Evolutionary conservation across 352 stramenopile species (phyloP), one percentile per base, ranked within the genome.

Genomic region (Globisporangium uncinulatum): DNA sequence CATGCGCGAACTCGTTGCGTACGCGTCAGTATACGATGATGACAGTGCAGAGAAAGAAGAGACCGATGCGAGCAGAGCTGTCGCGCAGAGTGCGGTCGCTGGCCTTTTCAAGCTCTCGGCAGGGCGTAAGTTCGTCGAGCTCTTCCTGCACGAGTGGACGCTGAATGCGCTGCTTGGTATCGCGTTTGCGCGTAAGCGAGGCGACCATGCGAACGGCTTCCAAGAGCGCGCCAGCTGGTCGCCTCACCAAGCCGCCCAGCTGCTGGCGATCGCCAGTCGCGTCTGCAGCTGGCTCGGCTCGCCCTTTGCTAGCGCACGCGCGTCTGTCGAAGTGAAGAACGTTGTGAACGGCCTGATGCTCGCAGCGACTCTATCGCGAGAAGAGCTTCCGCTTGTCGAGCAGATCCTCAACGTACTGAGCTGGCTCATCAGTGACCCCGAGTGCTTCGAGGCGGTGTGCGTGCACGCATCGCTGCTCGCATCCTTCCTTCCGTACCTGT

Each of bases 131-230:
- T 89, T 89, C 57, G 67, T 71, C 6, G 71, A 81, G 17, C 45
- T 87, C 42, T 89, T 74, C 37, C 59, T 80, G 56, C 48, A 66
- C 9, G 67, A 71, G 4, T 86, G 76, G 79, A 62, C 73, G 29
- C 50, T 86, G 15, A 78, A 82, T 29, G 64, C 65, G 1, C 50
- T 89, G 6, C 41, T 89, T 9, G 44, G 44, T 0, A 56, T 83
- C 7, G 61, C 65, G 11, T 84, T 89, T 19, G 63, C 59, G 6
- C 56, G 79, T 8, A 65, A 66, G 17, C 65, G 55, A 45, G 74
- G 73, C 3, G 29, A 76, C 11, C 58, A 71, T 49, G 49, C 58
- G 8, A 77, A 81, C 43, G 67, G 70, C 17, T 83, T 85, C 24
- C 56, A 72, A 6, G 74, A 83, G 14, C 66, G 59, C n/a, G 32